Percentiles rank a stretch among this genome's conserved stretches.
phyloP scores from a whole-genome alignment of 345 rosid species.

The Eucalyptus tenuipes region DNA sequence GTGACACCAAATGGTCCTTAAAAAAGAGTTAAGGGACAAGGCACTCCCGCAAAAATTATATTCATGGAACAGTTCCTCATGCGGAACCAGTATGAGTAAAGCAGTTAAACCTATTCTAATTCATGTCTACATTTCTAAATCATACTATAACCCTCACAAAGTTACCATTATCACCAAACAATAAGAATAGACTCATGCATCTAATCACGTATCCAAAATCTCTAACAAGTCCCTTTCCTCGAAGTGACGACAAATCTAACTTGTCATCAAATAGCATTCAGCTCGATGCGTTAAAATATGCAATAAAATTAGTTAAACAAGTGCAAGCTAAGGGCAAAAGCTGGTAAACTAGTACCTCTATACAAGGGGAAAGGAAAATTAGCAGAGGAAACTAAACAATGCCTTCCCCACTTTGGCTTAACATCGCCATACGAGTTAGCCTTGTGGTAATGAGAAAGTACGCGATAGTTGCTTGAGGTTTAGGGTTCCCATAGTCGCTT shows the following conservation, averaged over 20 bases:
- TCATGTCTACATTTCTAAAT: background rate
- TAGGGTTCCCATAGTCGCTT: background rate
- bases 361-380: background rate
- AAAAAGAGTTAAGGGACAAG: background rate
- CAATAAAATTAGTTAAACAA: background rate
- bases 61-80: background rate
- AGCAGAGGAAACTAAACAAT: background rate
- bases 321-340: background rate
- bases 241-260: background rate
- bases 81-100: background rate
- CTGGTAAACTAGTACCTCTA: background rate
- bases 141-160: background rate
- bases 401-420: background rate
- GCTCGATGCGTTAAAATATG: background rate
- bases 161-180: background rate
- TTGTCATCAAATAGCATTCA: background rate
- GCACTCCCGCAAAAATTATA: background rate
- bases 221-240: background rate
- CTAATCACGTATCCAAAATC: background rate
- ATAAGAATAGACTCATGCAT: background rate
- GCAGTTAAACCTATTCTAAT: background rate
- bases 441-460: background rate
- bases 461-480: background rate
- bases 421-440: background rate
- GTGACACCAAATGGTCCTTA: background rate